Base-by-base conservation (phyloP, 139 green algal genomes). In the Pycnococcus provasolii region DNA sequence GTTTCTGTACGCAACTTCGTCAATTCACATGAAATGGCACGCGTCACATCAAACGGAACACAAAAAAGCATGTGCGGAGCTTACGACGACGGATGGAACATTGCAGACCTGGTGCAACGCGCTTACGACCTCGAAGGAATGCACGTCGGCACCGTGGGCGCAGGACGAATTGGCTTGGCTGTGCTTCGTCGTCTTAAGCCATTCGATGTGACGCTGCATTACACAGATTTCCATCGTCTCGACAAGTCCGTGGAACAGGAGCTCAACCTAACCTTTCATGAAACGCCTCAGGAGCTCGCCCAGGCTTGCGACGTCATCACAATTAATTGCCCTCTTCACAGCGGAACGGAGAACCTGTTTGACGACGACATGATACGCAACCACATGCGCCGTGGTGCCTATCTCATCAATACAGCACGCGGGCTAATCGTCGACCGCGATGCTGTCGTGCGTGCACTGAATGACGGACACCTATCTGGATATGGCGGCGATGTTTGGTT, bases 391-490 rank as follows among this genome's bases (percentile, higher is more conserved):
- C 26, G 40, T 7, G 66, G 66, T 13, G 58, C 66, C 8, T 71
- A 71, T 15, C 59, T 73, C 11, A 26, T 73, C 6, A 73, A 73
- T 60, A 73, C 60, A 13, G 66, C 66, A 11, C 66, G 66, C n/a
- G 66, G 66, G 7, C 8, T 7, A 41, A 68, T 71, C 55, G 8
- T 57, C 8, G 60, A 72, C 42, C 7, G 5, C 7, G 60, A 73
- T 11, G 66, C 44, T n/a, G 37, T 73, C 7, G 60, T 57, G 41
- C 50, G 71, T 40, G 66, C 66, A 26, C 45, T 71, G 40, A 43
- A 73, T 13, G 42, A 9, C 5, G 66, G 66, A 6, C 54, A 68
- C 6, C 48, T 71, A 9, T 47, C 39, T 9, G 64, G 64, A 67
- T 66, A 66, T 41, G 60, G 37, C 7, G 60, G 60, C 7, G 60